Percentiles rank a stretch among this genome's conserved stretches.
These are phyloP conservation scores for Mycena latifolia DNA, from an alignment of 768 basidiomycete genomes.

Conservation along the genomic window DNA sequence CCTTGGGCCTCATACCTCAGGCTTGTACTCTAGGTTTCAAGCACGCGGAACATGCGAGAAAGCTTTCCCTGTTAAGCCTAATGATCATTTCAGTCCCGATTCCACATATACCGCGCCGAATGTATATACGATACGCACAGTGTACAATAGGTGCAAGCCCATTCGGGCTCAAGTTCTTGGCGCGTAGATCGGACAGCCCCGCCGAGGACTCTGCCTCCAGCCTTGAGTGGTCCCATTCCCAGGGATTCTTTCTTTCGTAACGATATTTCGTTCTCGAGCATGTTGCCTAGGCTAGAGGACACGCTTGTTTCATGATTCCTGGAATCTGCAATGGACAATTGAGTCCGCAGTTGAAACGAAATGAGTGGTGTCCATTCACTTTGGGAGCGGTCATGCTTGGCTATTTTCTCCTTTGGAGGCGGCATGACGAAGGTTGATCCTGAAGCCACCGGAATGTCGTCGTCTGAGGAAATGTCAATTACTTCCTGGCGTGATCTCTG, in stretches of 20 bases:
- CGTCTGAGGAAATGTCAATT: constrained; percentile 36
- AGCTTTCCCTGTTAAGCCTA: constrained; percentile 64
- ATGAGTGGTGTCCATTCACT: background rate
- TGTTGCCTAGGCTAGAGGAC: constrained; percentile 45
- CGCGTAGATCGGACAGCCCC: constrained; percentile 8
- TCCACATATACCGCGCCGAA: constrained; percentile 9
- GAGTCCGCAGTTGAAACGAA: background rate
- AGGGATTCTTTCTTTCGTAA: constrained; percentile 58
- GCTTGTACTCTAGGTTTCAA: constrained; percentile 45
- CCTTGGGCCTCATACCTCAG: no score
- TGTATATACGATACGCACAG: constrained; percentile 58
- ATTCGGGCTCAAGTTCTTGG: constrained; percentile 39
- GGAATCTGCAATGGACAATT: constrained; percentile 1
- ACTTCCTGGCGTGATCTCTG: background rate
- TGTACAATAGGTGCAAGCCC: constrained; percentile 74
- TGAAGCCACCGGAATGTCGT: constrained; percentile 45
- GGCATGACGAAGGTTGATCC: constrained; percentile 42
- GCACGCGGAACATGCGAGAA: constrained; percentile 75
- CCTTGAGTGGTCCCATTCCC: constrained; percentile 52
- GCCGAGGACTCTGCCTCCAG: constrained; percentile 42
- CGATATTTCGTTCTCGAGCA: constrained; percentile 59
- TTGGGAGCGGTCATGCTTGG: background rate
- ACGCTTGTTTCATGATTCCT: background rate
- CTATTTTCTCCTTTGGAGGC: constrained; percentile 3
- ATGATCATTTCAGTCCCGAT: constrained; percentile 20